A percentile compares a stretch with the other conserved stretches of the same genome.
Conservation (phyloP, 805 yeast genomes). For the Ogataea naganishii region DNA sequence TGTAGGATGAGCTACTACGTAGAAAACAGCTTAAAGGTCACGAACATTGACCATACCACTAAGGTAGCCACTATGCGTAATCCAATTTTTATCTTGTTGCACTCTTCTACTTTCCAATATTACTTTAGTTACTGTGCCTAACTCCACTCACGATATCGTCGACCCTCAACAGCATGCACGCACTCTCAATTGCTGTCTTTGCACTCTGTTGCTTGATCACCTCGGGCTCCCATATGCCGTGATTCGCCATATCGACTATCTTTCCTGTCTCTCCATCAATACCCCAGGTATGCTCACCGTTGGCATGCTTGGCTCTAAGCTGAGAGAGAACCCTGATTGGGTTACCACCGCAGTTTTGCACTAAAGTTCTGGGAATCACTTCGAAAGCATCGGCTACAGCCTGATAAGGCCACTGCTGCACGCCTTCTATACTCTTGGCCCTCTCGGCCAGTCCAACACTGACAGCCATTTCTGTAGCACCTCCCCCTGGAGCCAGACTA, state of each 20-base stretch:
- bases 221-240: conserved; percentile 99
- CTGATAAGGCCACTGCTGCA: conserved; percentile 97
- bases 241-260: conserved; percentile 89
- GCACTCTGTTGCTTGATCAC: conserved; percentile 94
- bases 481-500: conserved; percentile 95
- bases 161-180: conserved; percentile 87
- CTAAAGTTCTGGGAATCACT: conserved; percentile 93
- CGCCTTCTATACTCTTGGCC: conserved; percentile 89
- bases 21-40: no score
- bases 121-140: no score
- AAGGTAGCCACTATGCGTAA: no score
- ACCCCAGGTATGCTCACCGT: conserved; percentile 80
- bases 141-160: conserved; percentile 98
- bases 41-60: no score
- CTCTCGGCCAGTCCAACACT: conserved; percentile 79
- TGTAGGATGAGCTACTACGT: no score
- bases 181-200: conserved; percentile 97
- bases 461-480: conserved; percentile 99
- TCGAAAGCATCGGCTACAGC: conserved; percentile 99
- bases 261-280: conserved; percentile 93
- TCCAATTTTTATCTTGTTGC: no score
- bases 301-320: conserved; percentile 93
- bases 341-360: conserved; percentile 97
- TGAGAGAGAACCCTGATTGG: conserved; percentile 85
- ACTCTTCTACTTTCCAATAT: no score